Percentiles rank a stretch among this genome's conserved stretches.
These are phyloP conservation scores for Colletotrichum spaethianum DNA, from an alignment of 2,329 filamentous ascomycete genomes.

Conservation along the genomic window DNA sequence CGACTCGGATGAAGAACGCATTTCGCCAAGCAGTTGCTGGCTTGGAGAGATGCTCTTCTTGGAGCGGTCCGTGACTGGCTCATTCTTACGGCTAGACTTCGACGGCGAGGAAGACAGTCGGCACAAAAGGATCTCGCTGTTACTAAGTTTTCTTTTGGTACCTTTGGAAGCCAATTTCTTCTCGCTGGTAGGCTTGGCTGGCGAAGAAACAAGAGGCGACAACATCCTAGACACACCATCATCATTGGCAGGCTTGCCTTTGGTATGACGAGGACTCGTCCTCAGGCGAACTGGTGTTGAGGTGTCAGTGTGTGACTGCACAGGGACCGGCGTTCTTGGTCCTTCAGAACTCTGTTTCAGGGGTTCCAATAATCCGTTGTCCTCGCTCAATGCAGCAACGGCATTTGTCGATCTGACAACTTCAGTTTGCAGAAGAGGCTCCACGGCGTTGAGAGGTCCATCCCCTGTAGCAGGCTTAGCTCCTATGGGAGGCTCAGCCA, in stretches of 20 bases:
- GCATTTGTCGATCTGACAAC: background rate
- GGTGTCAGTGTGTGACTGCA: background rate
- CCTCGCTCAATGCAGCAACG: background rate
- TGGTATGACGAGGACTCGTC: conserved; percentile 8
- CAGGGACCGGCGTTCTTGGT: background rate
- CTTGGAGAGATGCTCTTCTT: conserved; percentile 17
- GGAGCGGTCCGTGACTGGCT: background rate
- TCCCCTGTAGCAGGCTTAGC: background rate
- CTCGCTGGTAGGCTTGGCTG: background rate
- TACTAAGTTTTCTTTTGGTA: background rate
- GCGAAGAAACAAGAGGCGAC: conserved; percentile 8
- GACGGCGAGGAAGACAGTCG: conserved; percentile 22
- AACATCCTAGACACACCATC: background rate
- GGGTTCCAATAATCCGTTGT: background rate
- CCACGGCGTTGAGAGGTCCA: background rate
- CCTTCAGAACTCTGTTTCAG: background rate
- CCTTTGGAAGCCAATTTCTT: background rate
- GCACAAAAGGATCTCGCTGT: conserved; percentile 9
- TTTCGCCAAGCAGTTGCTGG: conserved; percentile 27
- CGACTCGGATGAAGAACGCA: conserved; percentile 3
- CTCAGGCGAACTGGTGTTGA: background rate
- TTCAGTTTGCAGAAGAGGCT: background rate
- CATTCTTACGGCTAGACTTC: background rate
- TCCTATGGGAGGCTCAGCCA: background rate
- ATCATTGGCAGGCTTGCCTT: background rate